A percentile compares a stretch with the other conserved stretches of the same genome.
Conservation (phyloP, 164 flowering plant species). For the Vitis rupestris region DNA sequence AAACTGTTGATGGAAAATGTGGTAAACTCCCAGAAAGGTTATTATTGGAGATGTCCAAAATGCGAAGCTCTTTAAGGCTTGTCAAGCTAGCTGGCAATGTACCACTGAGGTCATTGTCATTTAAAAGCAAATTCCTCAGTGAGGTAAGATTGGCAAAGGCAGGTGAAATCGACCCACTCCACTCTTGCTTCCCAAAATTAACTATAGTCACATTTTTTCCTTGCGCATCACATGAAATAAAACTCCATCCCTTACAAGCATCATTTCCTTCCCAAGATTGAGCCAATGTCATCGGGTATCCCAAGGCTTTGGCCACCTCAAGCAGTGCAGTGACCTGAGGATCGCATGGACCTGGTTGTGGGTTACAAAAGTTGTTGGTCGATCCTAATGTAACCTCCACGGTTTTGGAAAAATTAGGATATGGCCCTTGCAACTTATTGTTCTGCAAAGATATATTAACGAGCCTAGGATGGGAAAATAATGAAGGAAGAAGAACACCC, state of each 20-base stretch:
- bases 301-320: conserved; percentile 40
- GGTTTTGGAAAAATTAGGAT: conserved; percentile 27
- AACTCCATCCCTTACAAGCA: conserved; percentile 48
- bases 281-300: conserved; percentile 48
- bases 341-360: conserved; percentile 56
- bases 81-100: conserved; percentile 43
- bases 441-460: conserved; percentile 45
- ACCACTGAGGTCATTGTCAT: conserved; percentile 50
- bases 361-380: conserved; percentile 43
- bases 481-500: conserved; percentile 39
- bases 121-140: conserved; percentile 40
- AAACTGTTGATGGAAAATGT: conserved; percentile 22
- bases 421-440: conserved; percentile 60
- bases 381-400: conserved; percentile 15
- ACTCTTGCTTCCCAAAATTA: conserved; percentile 33
- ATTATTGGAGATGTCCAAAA: conserved; percentile 59
- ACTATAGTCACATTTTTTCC: conserved; percentile 32
- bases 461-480: conserved; percentile 29
- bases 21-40: conserved; percentile 51
- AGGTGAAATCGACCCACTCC: conserved; percentile 52
- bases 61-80: conserved; percentile 28
- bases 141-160: conserved; percentile 46
- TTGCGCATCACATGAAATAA: conserved; percentile 40
- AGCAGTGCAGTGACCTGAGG: conserved; percentile 48
- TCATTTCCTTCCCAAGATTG: conserved; percentile 59